Percentiles rank a stretch among this genome's conserved stretches.
These are phyloP conservation scores for Paraconiothyrium brasiliense DNA, from an alignment of 2,329 filamentous ascomycete species.

Conservation along the genomic window DNA sequence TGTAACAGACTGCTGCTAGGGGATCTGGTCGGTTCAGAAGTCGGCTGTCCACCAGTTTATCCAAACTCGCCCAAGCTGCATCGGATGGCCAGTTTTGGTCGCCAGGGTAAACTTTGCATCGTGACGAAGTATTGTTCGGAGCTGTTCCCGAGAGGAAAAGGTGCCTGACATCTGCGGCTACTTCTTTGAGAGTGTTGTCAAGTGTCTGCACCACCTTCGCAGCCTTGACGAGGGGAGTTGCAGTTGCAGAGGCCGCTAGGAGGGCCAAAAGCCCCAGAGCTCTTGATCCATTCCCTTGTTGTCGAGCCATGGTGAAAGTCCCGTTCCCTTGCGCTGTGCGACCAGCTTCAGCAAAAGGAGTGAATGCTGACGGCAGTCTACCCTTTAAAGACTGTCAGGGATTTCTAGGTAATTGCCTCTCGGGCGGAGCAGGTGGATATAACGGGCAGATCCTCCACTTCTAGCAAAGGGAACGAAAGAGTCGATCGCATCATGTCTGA, in stretches of 20 bases:
- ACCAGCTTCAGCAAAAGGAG: conserved; percentile 8
- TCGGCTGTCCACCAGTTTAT: conserved; percentile 46
- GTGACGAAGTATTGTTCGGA: conserved; percentile 26
- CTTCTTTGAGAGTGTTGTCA: conserved; percentile 32
- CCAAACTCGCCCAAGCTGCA: conserved; percentile 58
- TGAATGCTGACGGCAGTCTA: conserved; percentile 10
- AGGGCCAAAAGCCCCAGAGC: conserved; percentile 34
- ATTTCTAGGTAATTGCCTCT: neutral
- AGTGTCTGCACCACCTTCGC: conserved; percentile 15
- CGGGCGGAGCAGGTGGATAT: neutral
- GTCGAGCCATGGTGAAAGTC: conserved; percentile 16
- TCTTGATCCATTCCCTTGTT: conserved; percentile 24
- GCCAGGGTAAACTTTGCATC: conserved; percentile 61
- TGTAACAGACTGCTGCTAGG: conserved; percentile 46
- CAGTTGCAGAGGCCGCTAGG: conserved; percentile 32
- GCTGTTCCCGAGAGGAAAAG: conserved; percentile 32
- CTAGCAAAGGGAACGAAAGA: neutral
- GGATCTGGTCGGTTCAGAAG: conserved; percentile 40
- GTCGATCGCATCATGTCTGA: conserved; percentile 9
- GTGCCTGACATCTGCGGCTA: conserved; percentile 28
- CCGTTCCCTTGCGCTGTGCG: conserved; percentile 6
- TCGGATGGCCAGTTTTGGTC: conserved; percentile 60
- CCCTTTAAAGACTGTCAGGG: conserved; percentile 9
- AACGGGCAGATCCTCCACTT: neutral
- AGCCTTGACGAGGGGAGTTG: conserved; percentile 30